phyloP scores from a whole-genome alignment of 257 asterid genomes.

The Solanum appendiculatum region DNA sequence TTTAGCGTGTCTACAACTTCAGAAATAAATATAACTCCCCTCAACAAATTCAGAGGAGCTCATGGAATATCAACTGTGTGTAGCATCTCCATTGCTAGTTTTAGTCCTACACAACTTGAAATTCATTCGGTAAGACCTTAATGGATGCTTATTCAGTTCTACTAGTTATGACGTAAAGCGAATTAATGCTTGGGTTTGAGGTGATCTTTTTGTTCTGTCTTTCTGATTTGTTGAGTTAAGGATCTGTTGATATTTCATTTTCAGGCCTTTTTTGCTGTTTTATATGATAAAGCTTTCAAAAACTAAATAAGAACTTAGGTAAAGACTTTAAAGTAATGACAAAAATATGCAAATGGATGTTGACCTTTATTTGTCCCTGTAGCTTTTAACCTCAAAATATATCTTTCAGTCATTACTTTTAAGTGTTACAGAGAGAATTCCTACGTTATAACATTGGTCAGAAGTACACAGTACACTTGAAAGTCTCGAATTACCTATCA shows the following conservation, averaged over 20 bases:
- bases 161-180: not conserved
- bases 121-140: constrained; percentile 66
- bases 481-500: not conserved
- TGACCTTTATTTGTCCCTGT: not conserved
- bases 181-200: not conserved
- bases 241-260: constrained; percentile 7
- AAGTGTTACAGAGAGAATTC: not conserved
- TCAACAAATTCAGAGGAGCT: constrained; percentile 75
- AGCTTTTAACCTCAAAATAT: not conserved
- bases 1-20: constrained; percentile 28
- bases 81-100: constrained; percentile 51
- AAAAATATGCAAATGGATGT: not conserved
- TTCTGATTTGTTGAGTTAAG: constrained; percentile 6
- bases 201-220: not conserved
- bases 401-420: not conserved
- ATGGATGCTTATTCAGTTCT: not conserved
- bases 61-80: constrained; percentile 95
- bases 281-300: not conserved
- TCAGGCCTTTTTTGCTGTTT: not conserved
- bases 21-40: constrained; percentile 37
- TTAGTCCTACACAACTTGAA: constrained; percentile 48
- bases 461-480: not conserved
- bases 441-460: not conserved
- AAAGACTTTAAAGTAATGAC: not conserved
- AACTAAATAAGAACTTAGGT: not conserved